Percentiles rank a stretch among this genome's conserved stretches.
Evolutionary conservation across 2,329 filamentous ascomycete species (phyloP).

Genomic region (Cladophialophora yegresii): DNA sequence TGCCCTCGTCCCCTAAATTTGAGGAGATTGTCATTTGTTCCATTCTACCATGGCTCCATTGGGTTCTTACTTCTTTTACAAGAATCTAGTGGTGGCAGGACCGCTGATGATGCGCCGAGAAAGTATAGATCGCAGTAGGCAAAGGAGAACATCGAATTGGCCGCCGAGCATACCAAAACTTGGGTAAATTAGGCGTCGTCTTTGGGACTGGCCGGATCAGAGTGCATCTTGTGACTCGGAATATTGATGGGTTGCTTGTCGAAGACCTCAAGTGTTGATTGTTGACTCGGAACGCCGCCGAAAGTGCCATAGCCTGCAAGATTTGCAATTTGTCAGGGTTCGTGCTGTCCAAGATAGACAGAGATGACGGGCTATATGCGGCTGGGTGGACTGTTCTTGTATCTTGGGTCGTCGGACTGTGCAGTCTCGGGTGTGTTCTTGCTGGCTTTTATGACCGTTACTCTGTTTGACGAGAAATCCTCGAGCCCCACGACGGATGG

Average conservation of each 20-base stretch:
- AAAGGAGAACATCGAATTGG: too few species aligned
- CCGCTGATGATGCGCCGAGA: conserved; percentile 6
- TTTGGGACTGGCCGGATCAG: conserved; percentile 2
- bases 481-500: not conserved
- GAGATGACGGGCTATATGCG: not conserved
- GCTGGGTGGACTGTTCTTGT: not conserved
- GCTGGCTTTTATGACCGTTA: not conserved
- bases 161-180: too few species aligned
- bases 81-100: not conserved
- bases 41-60: conserved; percentile 7
- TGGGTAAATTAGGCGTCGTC: conserved; percentile 3
- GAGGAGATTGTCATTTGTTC: conserved; percentile 13
- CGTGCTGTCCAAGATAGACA: not conserved
- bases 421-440: not conserved
- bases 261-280: conserved; percentile 4
- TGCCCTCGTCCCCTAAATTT: conserved; percentile 4
- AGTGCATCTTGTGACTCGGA: conserved; percentile 9
- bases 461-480: not conserved
- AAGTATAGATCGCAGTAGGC: conserved; percentile 12
- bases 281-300: not conserved
- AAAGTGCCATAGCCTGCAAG: conserved; percentile 14
- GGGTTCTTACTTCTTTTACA: not conserved
- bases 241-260: conserved; percentile 19
- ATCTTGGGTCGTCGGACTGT: not conserved
- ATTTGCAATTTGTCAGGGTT: not conserved